phyloP scores from a whole-genome alignment of 257 asterid genomes.

The Rubia yunnanensis region DNA sequence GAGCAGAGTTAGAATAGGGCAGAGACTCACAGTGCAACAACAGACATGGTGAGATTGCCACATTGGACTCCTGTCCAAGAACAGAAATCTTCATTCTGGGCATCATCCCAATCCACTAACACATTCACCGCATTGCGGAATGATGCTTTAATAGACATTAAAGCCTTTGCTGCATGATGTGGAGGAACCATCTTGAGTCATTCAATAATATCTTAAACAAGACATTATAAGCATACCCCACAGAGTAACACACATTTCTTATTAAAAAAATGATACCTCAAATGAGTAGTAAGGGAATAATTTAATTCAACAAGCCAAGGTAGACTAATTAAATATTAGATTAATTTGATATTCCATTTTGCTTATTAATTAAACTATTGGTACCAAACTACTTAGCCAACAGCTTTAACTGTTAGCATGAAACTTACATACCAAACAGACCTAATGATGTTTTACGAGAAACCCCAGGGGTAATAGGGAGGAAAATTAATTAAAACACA shows the following conservation, averaged over 20 bases:
- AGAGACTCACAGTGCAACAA: conserved; percentile 70
- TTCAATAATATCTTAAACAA: neutral
- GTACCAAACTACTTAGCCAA: neutral
- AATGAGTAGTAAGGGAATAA: neutral
- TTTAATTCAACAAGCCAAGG: neutral
- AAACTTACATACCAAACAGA: neutral
- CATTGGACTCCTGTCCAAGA: conserved; percentile 90
- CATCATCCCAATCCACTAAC: conserved; percentile 80
- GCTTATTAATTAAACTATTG: neutral
- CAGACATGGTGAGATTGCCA: conserved; percentile 61
- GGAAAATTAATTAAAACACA: too few species aligned
- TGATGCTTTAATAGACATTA: conserved; percentile 77
- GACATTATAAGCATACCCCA: too few species aligned
- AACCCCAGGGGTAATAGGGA: neutral
- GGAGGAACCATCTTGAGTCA: neutral
- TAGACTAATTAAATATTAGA: neutral
- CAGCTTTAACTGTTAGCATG: too few species aligned
- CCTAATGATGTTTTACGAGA: neutral
- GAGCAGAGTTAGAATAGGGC: neutral
- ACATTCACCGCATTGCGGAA: conserved; percentile 79
- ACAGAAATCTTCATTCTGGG: conserved; percentile 68
- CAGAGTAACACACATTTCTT: neutral
- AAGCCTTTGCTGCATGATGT: conserved; percentile 48
- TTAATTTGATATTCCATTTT: neutral
- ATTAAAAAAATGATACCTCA: neutral